Percentiles rank a stretch among this genome's conserved stretches.
Conservation (phyloP, 768 basidiomycete species). For the Suillus variegatus region DNA sequence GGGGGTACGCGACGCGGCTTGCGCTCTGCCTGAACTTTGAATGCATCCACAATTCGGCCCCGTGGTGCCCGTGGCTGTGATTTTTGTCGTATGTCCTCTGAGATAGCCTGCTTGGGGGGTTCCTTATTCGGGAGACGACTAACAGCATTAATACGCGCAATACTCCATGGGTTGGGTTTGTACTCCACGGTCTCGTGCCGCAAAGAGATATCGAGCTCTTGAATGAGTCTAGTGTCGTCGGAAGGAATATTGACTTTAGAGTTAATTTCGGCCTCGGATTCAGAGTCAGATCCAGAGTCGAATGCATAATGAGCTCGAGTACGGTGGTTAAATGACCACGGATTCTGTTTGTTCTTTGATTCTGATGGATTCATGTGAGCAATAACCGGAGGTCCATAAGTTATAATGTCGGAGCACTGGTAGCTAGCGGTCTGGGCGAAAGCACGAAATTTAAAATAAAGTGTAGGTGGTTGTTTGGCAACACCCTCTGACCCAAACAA, state of each 20-base stretch:
- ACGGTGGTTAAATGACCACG: constrained; percentile 34
- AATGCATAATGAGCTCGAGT: constrained; percentile 5
- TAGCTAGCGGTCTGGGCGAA: not conserved
- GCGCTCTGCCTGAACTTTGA: constrained; percentile 42
- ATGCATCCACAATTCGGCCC: constrained; percentile 46
- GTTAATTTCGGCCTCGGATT: constrained; percentile 19
- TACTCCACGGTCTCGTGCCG: constrained; percentile 64
- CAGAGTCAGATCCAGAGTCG: constrained; percentile 23
- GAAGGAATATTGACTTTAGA: constrained; percentile 8
- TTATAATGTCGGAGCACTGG: not conserved
- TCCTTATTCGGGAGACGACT: constrained; percentile 37
- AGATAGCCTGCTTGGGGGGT: not conserved
- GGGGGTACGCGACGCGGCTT: not conserved
- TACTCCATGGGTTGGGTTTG: constrained; percentile 79
- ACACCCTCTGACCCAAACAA: constrained; percentile 5
- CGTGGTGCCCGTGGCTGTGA: constrained; percentile 17
- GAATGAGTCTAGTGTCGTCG: constrained; percentile 33
- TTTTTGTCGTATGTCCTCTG: constrained; percentile 4
- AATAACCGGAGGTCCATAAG: not conserved
- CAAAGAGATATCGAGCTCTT: constrained; percentile 60
- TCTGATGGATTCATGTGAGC: not conserved
- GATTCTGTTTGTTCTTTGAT: not conserved
- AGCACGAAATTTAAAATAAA: not conserved
- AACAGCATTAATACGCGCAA: constrained; percentile 78
- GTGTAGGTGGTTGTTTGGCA: constrained; percentile 3